Conservation (phyloP, 192 early-diverging fungal genomes). For the Phlyctochytrium planicorne region DNA sequence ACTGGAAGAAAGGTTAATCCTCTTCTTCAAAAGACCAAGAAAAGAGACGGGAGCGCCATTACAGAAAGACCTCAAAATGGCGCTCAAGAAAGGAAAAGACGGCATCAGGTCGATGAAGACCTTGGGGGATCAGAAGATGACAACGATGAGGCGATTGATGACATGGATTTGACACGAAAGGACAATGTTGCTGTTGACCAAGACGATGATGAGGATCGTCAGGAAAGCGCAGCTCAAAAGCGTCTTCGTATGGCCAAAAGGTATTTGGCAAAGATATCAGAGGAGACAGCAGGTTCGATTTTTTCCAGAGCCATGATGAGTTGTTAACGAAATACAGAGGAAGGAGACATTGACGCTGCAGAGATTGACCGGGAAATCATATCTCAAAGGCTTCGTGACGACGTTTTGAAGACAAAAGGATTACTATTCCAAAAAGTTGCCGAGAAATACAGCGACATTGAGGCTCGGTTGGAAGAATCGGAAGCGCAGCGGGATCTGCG, state of each 20-base stretch:
- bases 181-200: conserved; percentile 39
- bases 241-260: conserved; percentile 89
- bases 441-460: conserved; percentile 43
- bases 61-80: neutral
- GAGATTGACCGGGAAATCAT: conserved; percentile 93
- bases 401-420: conserved; percentile 66
- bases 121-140: conserved; percentile 4
- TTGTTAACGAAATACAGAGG: conserved; percentile 4
- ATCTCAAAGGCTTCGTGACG: conserved; percentile 77
- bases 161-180: conserved; percentile 22
- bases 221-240: conserved; percentile 91
- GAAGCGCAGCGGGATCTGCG: conserved; percentile 28
- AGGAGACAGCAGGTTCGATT: conserved; percentile 46
- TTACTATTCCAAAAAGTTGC: conserved; percentile 58
- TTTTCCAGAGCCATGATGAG: conserved; percentile 2
- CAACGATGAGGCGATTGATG: conserved; percentile 6
- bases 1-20: neutral
- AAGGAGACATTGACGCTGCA: conserved; percentile 81
- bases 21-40: neutral
- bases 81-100: neutral
- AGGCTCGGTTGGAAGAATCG: conserved; percentile 25
- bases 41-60: neutral
- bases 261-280: conserved; percentile 80
- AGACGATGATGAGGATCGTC: conserved; percentile 63
- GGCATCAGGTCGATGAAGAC: conserved; percentile 5